These are phyloP conservation scores for Orbilia brochopaga DNA, from an alignment of 2,329 filamentous ascomycete genomes.

Conservation along the genomic window DNA sequence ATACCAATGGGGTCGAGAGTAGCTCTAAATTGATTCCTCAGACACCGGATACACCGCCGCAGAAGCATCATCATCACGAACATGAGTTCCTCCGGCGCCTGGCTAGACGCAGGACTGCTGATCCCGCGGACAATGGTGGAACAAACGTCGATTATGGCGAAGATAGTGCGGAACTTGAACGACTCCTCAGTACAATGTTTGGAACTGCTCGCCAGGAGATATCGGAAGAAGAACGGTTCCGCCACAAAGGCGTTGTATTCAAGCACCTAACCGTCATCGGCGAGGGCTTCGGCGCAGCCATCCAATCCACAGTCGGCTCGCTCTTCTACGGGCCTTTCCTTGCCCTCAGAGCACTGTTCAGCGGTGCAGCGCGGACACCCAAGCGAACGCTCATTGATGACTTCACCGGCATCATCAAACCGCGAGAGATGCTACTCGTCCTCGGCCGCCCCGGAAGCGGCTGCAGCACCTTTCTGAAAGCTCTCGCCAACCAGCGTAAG, in stretches of 20 bases:
- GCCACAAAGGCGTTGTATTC: conserved; percentile 73
- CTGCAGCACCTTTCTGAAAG: conserved; percentile 71
- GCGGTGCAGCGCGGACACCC: conserved; percentile 15
- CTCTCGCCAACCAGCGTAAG: conserved; percentile 67
- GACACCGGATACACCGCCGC: too few relatives aligned
- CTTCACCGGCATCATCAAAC: conserved; percentile 53
- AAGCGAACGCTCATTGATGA: conserved; percentile 51
- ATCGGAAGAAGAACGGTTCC: conserved; percentile 73
- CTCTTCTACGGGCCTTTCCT: conserved; percentile 63
- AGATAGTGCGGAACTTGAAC: conserved; percentile 65
- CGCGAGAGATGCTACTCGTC: conserved; percentile 84
- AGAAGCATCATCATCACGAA: conserved; percentile 6
- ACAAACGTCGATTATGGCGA: conserved; percentile 54
- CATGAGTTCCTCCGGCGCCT: conserved; percentile 14
- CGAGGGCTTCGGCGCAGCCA: conserved; percentile 69
- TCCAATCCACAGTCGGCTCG: conserved; percentile 66
- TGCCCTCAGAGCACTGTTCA: conserved; percentile 60
- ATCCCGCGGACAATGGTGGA: not conserved
- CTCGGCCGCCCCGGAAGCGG: conserved; percentile 76
- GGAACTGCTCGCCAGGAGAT: conserved; percentile 68
- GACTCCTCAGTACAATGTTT: conserved; percentile 74
- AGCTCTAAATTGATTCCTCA: too few relatives aligned
- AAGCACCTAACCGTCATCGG: conserved; percentile 74
- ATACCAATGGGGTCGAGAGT: too few relatives aligned
- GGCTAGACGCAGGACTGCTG: conserved; percentile 4